Conservation (phyloP, 257 asterid species). For the Solanum rostratum region DNA sequence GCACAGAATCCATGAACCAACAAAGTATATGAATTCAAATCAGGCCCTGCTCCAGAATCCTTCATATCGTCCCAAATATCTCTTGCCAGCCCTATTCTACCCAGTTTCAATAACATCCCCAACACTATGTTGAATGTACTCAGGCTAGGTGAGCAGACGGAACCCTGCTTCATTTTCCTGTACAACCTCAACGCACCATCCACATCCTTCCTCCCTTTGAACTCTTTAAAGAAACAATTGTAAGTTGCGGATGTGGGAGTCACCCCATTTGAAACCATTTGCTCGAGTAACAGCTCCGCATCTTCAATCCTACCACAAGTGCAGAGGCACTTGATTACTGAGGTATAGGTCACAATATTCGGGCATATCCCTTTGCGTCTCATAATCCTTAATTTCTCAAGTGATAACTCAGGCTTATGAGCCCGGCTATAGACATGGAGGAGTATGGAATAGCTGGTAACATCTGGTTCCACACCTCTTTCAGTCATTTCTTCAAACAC, state of each 20-base stretch:
- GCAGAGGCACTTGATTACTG: slow-evolving; percentile 70
- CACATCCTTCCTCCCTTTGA: slow-evolving; percentile 63
- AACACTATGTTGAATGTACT: slow-evolving; percentile 62
- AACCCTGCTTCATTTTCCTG: slow-evolving; percentile 50
- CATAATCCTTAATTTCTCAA: slow-evolving; percentile 73
- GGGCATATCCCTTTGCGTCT: slow-evolving; percentile 59
- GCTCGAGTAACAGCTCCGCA: slow-evolving; percentile 49
- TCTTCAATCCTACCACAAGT: slow-evolving; percentile 72
- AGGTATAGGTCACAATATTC: slow-evolving; percentile 53
- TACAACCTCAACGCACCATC: slow-evolving; percentile 60
- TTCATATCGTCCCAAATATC: slow-evolving; percentile 79
- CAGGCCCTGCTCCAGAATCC: slow-evolving; percentile 56
- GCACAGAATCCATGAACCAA: slow-evolving; percentile 69
- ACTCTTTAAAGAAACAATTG: slow-evolving; percentile 74
- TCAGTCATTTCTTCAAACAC: slow-evolving; percentile 60
- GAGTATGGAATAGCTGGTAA: slow-evolving; percentile 63
- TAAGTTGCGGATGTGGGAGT: slow-evolving; percentile 59
- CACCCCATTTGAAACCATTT: slow-evolving; percentile 54
- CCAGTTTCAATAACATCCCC: slow-evolving; percentile 48
- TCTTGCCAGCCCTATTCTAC: slow-evolving; percentile 40
- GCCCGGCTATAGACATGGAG: slow-evolving; percentile 81
- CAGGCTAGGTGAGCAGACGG: slow-evolving; percentile 39
- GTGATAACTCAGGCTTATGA: slow-evolving; percentile 65
- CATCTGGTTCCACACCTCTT: slow-evolving; percentile 73
- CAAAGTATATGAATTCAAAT: slow-evolving; percentile 67